Evolutionary conservation across 2,329 filamentous ascomycete species (phyloP).

Genomic region (Penicillium hordei): DNA sequence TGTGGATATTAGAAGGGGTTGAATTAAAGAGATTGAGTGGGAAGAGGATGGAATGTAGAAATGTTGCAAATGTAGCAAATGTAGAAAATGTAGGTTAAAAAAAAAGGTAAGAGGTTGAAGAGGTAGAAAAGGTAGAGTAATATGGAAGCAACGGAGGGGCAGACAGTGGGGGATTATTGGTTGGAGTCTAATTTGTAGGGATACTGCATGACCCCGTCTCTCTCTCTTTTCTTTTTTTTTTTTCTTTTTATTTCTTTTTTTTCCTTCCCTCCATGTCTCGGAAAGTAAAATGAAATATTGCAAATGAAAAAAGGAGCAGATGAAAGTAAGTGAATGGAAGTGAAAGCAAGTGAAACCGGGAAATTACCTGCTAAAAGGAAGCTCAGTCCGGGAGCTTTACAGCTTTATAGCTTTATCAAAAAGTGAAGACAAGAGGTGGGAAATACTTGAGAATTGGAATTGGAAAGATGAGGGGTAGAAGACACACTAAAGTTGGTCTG

Average conservation of each 20-base stretch:
- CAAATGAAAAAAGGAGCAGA: background rate
- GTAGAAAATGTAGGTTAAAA: too few relatives aligned
- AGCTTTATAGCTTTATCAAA: background rate
- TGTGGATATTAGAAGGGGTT: constrained; percentile 1
- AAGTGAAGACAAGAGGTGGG: background rate
- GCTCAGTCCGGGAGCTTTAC: background rate
- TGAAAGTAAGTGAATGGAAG: background rate
- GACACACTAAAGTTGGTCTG: constrained; percentile 5
- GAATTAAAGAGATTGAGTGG: constrained; percentile 14
- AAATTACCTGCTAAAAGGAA: constrained; percentile 2
- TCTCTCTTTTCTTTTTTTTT: constrained; percentile 4
- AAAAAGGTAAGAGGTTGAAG: background rate
- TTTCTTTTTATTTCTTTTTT: background rate
- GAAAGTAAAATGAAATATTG: background rate
- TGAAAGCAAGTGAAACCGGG: background rate
- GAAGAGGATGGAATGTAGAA: background rate
- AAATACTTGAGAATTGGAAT: background rate
- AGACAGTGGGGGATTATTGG: constrained; percentile 8
- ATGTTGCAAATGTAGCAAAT: background rate
- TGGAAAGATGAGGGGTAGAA: constrained; percentile 5
- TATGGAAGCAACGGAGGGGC: constrained; percentile 6
- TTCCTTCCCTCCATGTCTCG: background rate
- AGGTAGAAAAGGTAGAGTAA: background rate
- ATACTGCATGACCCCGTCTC: constrained; percentile 6
- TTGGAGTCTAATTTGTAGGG: constrained; percentile 12